Evolutionary conservation across 2,329 filamentous ascomycete genomes (phyloP).

Genomic region (Colletotrichum cereale): DNA sequence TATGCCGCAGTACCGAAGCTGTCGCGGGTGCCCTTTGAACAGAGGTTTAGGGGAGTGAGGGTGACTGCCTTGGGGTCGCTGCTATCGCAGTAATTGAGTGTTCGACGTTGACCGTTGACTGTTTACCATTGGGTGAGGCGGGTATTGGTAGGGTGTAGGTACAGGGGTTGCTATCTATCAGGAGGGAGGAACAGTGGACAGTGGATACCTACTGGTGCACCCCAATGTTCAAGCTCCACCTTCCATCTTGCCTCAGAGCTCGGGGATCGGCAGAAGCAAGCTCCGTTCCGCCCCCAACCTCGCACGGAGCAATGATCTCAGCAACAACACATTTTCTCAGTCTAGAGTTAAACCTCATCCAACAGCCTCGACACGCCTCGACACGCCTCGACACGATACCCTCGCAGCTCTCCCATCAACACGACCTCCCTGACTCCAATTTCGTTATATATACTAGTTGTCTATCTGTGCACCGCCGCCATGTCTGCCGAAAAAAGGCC

Average conservation of each 20-base stretch:
- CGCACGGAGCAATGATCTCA: slow-evolving; percentile 16
- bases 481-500: slow-evolving; percentile 96
- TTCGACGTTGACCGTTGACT: background rate
- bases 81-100: background rate
- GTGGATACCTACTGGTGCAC: background rate
- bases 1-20: background rate
- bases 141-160: background rate
- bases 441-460: background rate
- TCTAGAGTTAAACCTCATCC: background rate
- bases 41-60: background rate
- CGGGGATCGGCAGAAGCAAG: slow-evolving; percentile 38
- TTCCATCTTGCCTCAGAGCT: background rate
- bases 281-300: slow-evolving; percentile 26
- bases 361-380: background rate
- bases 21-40: background rate
- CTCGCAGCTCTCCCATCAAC: background rate
- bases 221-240: background rate
- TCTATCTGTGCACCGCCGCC: slow-evolving; percentile 31
- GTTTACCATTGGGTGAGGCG: background rate
- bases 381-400: background rate
- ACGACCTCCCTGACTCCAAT: background rate
- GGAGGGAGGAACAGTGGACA: background rate
- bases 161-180: slow-evolving; percentile 11
- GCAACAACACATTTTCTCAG: slow-evolving; percentile 16
- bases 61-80: background rate